Percentiles rank a stretch among this genome's conserved stretches.
Conservation (phyloP, 2,329 filamentous ascomycete species). For the Aspergillus pseudoglaucus region DNA sequence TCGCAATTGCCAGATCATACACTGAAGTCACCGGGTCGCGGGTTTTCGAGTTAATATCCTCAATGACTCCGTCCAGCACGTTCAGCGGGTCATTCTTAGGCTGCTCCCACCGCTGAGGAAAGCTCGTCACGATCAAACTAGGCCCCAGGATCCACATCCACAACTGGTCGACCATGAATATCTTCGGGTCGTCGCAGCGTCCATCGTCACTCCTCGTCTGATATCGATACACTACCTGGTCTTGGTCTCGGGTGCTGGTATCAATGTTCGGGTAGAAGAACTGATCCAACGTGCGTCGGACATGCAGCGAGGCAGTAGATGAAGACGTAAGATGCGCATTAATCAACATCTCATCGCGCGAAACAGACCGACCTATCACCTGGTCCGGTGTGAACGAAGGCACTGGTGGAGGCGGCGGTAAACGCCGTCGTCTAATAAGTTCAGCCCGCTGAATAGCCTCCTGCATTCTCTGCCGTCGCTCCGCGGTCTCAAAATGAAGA, state of each 20-base stretch:
- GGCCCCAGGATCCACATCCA: constrained; percentile 58
- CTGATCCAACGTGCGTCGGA: constrained; percentile 58
- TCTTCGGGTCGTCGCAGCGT: constrained; percentile 44
- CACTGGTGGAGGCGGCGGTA: neutral
- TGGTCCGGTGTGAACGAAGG: constrained; percentile 10
- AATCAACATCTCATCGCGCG: constrained; percentile 30
- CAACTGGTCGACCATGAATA: constrained; percentile 64
- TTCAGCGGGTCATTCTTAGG: constrained; percentile 58
- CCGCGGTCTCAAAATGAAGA: constrained; percentile 57
- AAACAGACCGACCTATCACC: constrained; percentile 24
- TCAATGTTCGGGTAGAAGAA: constrained; percentile 58
- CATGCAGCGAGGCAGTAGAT: constrained; percentile 42
- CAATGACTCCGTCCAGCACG: constrained; percentile 55
- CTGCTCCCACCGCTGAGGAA: constrained; percentile 41
- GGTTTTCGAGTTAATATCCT: constrained; percentile 60
- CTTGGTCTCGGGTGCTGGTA: constrained; percentile 53
- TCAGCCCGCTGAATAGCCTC: constrained; percentile 42
- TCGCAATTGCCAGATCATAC: constrained; percentile 57
- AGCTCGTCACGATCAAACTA: constrained; percentile 51
- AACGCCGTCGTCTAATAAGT: constrained; percentile 3
- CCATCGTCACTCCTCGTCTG: constrained; percentile 33
- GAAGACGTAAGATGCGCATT: constrained; percentile 29
- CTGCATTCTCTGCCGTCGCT: constrained; percentile 51
- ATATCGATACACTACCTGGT: constrained; percentile 61
- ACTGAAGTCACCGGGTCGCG: constrained; percentile 54